A percentile compares a stretch with the other conserved stretches of the same genome.
phyloP scores from a whole-genome alignment of 495 filamentous ascomycete genomes.

The Podospora sp. region DNA sequence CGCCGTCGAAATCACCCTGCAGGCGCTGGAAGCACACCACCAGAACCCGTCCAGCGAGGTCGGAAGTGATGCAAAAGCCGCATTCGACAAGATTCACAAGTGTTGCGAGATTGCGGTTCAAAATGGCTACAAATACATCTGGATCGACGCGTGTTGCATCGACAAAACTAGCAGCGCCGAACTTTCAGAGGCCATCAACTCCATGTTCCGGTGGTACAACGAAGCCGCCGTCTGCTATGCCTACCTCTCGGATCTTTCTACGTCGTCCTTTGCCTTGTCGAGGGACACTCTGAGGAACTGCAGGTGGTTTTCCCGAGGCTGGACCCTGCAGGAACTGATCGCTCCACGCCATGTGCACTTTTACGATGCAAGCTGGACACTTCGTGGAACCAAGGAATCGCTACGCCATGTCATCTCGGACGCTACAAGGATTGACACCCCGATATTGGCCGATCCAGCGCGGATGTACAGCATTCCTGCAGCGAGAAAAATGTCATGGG shows the following conservation, averaged over 20 bases:
- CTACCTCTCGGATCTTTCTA: slow-evolving; percentile 23
- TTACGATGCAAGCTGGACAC: slow-evolving; percentile 35
- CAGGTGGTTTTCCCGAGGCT: slow-evolving; percentile 43
- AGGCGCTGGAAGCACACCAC: neutral
- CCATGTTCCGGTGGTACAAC: slow-evolving; percentile 49
- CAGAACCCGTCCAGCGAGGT: neutral
- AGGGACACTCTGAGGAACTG: slow-evolving; percentile 6
- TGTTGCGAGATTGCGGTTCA: slow-evolving; percentile 32
- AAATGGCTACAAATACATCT: slow-evolving; percentile 34
- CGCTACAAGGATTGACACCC: slow-evolving; percentile 18
- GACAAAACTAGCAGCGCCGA: slow-evolving; percentile 46
- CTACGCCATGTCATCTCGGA: neutral
- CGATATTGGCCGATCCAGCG: neutral
- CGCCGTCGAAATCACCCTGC: neutral
- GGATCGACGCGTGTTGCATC: slow-evolving; percentile 50
- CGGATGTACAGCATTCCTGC: slow-evolving; percentile 5
- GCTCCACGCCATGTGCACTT: slow-evolving; percentile 38
- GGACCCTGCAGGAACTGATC: slow-evolving; percentile 47
- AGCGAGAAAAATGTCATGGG: slow-evolving; percentile 27
- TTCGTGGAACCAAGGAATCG: slow-evolving; percentile 18
- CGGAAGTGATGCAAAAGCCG: slow-evolving; percentile 8
- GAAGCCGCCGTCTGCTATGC: slow-evolving; percentile 37
- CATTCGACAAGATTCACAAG: slow-evolving; percentile 29
- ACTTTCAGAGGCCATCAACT: slow-evolving; percentile 48
- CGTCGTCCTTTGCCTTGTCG: neutral